Evolutionary conservation across 129 eudicot genomes (phyloP), one percentile per base, ranked within the genome.

Genomic region (Pulicaria dysenterica): DNA sequence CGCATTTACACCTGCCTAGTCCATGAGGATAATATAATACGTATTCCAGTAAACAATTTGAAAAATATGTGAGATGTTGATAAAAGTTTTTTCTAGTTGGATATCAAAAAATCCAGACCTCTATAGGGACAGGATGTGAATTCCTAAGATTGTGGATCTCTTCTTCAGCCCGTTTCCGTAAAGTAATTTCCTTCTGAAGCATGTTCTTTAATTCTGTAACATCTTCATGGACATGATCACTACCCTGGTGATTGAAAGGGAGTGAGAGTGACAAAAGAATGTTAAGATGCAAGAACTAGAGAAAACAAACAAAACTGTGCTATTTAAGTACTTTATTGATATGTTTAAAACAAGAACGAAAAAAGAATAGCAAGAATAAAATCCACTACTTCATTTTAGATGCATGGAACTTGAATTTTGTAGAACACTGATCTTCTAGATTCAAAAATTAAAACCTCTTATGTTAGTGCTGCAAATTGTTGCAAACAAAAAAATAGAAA

Each of bases 121-220:
- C 96, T 7, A 84, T 65, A 71, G 84, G 85, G 61, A 55, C 83
- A 50, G 24, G 51, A 24, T 90, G 85, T 74, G 87, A 89, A 75
- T 67, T 74, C 70, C 82, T 91, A 56, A 95, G 90, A 66, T 61
- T 79, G 31, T 77, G 76, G 24, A 83, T 81, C 83, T 95, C 96
- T 73, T 83, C 97, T 82, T 95, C 97, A 53, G 97, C 97, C 55
- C 80, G 88, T 82, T 91, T 88, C 54, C 97, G 73, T 62, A 79
- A 67, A 64, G 72, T 44, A 69, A 69, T 79, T 87, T 94, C 99
- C 80, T 81, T 85, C 57, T 90, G 93, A 78, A 95, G 99, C 85
- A 80, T 68, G 60, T 9, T 75, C 77, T 85, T 88, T 34, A 95
- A 78, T 66, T 84, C 91, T 39, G 83, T 61, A 58, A 81, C 79